Conservation (phyloP, 768 basidiomycete genomes). For the Rhizopogon salebrosus region DNA sequence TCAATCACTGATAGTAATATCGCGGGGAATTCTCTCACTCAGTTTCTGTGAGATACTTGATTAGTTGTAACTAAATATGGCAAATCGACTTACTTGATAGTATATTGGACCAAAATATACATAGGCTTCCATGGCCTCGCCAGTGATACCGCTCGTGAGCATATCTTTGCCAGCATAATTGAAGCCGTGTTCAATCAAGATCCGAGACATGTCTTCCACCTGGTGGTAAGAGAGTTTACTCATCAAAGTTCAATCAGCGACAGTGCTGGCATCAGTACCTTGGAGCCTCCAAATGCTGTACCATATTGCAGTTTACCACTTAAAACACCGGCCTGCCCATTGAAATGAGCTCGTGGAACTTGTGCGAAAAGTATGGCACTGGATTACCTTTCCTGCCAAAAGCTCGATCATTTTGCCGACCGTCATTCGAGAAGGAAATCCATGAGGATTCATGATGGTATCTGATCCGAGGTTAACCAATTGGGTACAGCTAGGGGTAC, state of each 20-base stretch:
- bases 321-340: constrained; percentile 77
- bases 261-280: constrained; percentile 41
- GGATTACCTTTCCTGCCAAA: constrained; percentile 80
- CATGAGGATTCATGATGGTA: constrained; percentile 99
- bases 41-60: constrained; percentile 60
- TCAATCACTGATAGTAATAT: constrained; percentile 6
- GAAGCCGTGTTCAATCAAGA: constrained; percentile 92
- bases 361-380: not conserved
- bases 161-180: constrained; percentile 99
- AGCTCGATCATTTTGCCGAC: constrained; percentile 99
- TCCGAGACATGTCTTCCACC: constrained; percentile 98
- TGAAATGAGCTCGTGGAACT: not conserved
- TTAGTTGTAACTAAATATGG: constrained; percentile 6
- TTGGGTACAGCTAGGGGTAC: constrained; percentile 4
- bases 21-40: constrained; percentile 49
- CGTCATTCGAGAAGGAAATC: constrained; percentile 98
- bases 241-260: constrained; percentile 2
- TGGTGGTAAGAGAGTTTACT: constrained; percentile 22
- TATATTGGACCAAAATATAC: constrained; percentile 99
- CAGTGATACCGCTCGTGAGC: constrained; percentile 97
- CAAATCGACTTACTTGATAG: constrained; percentile 65
- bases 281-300: constrained; percentile 96
- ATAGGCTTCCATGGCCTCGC: constrained; percentile 93
- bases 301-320: constrained; percentile 88
- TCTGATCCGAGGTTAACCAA: constrained; percentile 42